phyloP scores from a whole-genome alignment of 805 yeast genomes.

The Wickerhamomyces pijperi region DNA sequence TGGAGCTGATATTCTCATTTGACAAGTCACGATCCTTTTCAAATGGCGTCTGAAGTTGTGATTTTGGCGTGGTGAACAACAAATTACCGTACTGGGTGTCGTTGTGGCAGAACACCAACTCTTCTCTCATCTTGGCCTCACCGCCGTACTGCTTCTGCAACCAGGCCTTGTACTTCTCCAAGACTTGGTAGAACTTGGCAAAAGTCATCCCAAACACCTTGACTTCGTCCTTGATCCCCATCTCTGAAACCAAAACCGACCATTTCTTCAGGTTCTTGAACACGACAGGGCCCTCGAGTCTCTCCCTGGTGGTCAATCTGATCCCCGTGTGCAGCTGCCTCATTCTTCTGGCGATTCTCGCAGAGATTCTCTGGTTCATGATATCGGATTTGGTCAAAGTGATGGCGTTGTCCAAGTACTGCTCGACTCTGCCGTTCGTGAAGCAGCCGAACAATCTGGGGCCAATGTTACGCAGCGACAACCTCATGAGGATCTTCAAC shows the following conservation, averaged over 20 bases:
- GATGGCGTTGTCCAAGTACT: slow-evolving; percentile 72
- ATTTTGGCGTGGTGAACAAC: slow-evolving; percentile 35
- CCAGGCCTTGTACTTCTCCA: slow-evolving; percentile 52
- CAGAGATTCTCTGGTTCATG: slow-evolving; percentile 62
- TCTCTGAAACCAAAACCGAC: slow-evolving; percentile 36
- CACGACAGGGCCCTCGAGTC: slow-evolving; percentile 46
- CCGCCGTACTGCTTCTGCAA: slow-evolving; percentile 36
- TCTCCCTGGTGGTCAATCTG: slow-evolving; percentile 47
- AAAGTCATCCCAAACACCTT: slow-evolving; percentile 36
- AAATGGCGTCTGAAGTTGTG: no score
- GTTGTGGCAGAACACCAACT: slow-evolving; percentile 81
- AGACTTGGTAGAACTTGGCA: slow-evolving; percentile 34
- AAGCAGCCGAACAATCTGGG: slow-evolving; percentile 85
- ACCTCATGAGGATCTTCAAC: slow-evolving; percentile 56
- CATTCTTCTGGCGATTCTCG: slow-evolving; percentile 92
- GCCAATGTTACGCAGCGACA: slow-evolving; percentile 73
- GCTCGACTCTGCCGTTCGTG: slow-evolving; percentile 88
- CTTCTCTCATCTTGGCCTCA: slow-evolving; percentile 24
- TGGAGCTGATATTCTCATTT: slow-evolving; percentile 3
- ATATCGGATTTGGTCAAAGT: slow-evolving; percentile 68
- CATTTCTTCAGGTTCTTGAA: slow-evolving; percentile 70
- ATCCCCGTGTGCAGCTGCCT: slow-evolving; percentile 83
- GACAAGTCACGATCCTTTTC: no score
- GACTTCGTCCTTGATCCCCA: slow-evolving; percentile 25
- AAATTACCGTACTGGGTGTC: slow-evolving; percentile 96